phyloP scores from a whole-genome alignment of 345 rosid genomes.

The Pugionium dolabratum region DNA sequence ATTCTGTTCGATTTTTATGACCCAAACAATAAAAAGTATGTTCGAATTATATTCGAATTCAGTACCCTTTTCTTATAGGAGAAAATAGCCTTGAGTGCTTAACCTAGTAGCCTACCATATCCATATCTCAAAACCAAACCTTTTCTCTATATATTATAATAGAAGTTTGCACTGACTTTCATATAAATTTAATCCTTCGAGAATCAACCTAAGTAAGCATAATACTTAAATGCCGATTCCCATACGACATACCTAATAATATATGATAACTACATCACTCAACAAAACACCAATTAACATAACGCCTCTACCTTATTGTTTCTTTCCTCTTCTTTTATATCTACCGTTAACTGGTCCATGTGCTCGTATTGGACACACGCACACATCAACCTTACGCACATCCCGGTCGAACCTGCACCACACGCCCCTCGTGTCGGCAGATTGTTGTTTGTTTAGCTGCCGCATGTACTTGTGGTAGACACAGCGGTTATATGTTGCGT shows the following conservation, averaged over 20 bases:
- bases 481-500: too few relatives aligned
- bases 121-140: slow-evolving; percentile 9
- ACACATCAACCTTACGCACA: too few relatives aligned
- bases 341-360: too few relatives aligned
- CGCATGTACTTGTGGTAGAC: too few relatives aligned
- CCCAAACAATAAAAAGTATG: too few relatives aligned
- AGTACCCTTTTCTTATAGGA: neutral
- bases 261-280: slow-evolving; percentile 13
- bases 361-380: too few relatives aligned
- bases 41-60: neutral
- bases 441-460: too few relatives aligned
- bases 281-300: neutral
- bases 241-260: neutral
- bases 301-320: too few relatives aligned
- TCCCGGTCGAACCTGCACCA: too few relatives aligned
- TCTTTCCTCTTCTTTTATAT: too few relatives aligned
- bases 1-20: too few relatives aligned
- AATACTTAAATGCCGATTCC: neutral
- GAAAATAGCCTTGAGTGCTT: neutral
- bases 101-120: slow-evolving; percentile 21
- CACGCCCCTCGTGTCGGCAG: too few relatives aligned
- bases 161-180: slow-evolving; percentile 6
- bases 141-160: neutral
- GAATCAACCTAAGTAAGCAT: neutral
- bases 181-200: slow-evolving; percentile 7